Base-by-base conservation (phyloP, 2,329 filamentous ascomycete genomes). In the Fusarium sp. region DNA sequence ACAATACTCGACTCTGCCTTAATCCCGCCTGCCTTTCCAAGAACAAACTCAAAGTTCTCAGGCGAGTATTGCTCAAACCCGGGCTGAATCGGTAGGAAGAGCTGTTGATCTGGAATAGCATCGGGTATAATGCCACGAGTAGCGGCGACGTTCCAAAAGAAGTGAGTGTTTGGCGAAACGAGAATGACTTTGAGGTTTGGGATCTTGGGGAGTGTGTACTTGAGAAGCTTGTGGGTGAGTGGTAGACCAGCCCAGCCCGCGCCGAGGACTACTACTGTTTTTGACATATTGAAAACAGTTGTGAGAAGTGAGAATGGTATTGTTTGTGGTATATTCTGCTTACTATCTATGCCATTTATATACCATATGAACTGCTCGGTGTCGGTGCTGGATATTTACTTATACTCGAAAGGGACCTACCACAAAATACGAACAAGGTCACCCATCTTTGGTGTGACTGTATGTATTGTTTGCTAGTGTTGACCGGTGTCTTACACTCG, bases 121-220 rank as follows among this genome's bases (percentile, higher is more conserved):
- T 80, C 82, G 1, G 85, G 84, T 23, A 87, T 79, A 38, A 87
- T 80, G 66, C 83, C 84, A 37, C 85, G 84, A n/a, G 85, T 83
- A 3, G 85, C 82, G 1, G 85, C 85, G 8, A 88, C 65, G 70
- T 86, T 87, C 85, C 84, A 87, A 77, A 81, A 87, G 69, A 87
- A 85, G 69, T 85, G 83, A 53, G 78, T 81, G 72, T 83, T 86
- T 77, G 86, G 77, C 36, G 84, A 84, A 15, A 87, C 81, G n/a
- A 87, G 78, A 23, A 86, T 78, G 51, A 87, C 83, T 67, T 85
- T 85, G 44, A 84, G 68, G 41, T 81, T 80, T 33, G 80, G 73
- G 18, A 80, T 73, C 26, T 81, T 77, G 45, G 80, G 78, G 6
- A 74, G 74, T 0, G 82, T 82, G 72, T 86, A 82, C 69, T 85